Evolutionary conservation across 2,329 filamentous ascomycete species (phyloP).

Genomic region (Cadophora malorum): DNA sequence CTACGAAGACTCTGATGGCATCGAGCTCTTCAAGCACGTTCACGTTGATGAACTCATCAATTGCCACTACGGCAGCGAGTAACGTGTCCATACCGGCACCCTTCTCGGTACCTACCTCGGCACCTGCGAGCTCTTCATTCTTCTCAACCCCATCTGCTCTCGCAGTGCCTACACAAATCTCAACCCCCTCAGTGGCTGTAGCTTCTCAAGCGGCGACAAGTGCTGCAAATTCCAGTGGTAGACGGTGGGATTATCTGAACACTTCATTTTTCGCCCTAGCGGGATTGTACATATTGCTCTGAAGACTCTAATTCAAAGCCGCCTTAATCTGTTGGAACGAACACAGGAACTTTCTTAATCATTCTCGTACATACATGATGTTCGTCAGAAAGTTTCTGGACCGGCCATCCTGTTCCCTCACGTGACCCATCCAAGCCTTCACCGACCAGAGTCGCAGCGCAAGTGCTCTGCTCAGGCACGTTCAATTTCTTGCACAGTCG

Average conservation of each 20-base stretch:
- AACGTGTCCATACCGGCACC: neutral
- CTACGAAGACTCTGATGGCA: neutral
- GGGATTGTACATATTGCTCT: neutral
- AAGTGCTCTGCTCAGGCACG: neutral
- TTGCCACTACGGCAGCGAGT: neutral
- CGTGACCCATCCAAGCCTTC: neutral
- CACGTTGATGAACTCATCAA: neutral
- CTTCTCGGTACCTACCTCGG: too few relatives aligned
- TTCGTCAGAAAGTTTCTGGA: neutral
- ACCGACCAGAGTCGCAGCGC: too few relatives aligned
- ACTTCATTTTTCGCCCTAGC: neutral
- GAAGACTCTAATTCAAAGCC: neutral
- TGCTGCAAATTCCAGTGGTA: neutral
- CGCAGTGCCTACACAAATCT: neutral
- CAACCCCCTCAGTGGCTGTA: neutral
- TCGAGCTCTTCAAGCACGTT: neutral
- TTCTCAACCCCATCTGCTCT: neutral
- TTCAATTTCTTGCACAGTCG: slow-evolving; percentile 13
- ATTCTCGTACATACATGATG: neutral
- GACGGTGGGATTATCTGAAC: neutral
- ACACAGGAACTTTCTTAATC: neutral
- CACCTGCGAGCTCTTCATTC: neutral
- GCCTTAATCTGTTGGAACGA: neutral
- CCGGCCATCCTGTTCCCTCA: neutral
- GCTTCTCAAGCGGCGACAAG: neutral